Evolutionary conservation across 1,284 basidiomycete species (phyloP), one percentile per base, ranked within the genome.

Genomic region (Tilletia horrida): DNA sequence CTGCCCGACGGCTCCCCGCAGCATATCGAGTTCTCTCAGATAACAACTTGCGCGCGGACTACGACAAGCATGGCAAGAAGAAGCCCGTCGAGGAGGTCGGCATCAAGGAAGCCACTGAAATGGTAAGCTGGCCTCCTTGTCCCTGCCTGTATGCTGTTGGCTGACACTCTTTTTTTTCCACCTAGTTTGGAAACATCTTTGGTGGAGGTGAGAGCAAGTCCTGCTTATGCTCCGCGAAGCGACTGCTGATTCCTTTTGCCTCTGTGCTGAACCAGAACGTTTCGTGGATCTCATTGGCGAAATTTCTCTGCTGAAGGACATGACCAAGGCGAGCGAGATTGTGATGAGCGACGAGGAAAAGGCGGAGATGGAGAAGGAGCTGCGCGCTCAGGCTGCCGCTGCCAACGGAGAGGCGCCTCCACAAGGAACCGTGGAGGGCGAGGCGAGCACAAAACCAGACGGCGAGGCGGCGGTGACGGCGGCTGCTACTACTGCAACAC

Each of bases 41-140:
- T 68, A 82, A 91, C 88, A 91, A 98, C 84, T 83, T 91, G 64
- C 88, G 95, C 63, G 88, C 88, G 0, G 91, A 93, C 62, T 98
- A 98, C 80, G 93, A 98, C 83, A 94, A 93, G 85, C 90, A 97
- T 84, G 93, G 93, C 59, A 91, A 91, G 83, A 87, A 88, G 70
- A 81, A 81, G 71, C 80, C 80, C 3, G 79, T 76, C 0, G 80
- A 80, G 55, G 80, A 81, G 55, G 80, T 81, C 11, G 80, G 80
- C 9, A 72, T 81, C 31, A 76, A 80, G 64, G 80, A 81, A 70
- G 80, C 80, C 6, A 81, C 80, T 21, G 80, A 81, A 66, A 81
- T 81, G 80, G 72, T 71, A 52, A 59, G 69, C 61, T 25, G 18
- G 4, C 14, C 9, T n/a, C 29, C 43, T 13, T 11, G 7, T 23